phyloP scores from a whole-genome alignment of 1,139 yeast species.

The Geotrichum carabidarum region DNA sequence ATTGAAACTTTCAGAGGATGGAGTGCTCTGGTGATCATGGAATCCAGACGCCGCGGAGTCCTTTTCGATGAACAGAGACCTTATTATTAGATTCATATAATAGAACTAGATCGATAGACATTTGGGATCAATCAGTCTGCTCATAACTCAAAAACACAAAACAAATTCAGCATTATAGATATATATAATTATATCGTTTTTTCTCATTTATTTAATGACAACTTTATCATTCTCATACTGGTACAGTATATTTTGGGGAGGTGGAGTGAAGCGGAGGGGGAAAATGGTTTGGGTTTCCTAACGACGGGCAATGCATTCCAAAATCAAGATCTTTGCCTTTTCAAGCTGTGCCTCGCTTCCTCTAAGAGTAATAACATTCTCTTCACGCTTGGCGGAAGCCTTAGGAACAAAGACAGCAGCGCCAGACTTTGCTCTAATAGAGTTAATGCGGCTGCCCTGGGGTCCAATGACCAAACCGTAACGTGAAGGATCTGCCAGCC shows the following conservation, averaged over 20 bases:
- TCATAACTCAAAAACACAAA: background rate
- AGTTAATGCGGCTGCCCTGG: slow-evolving; percentile 63
- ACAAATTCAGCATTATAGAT: background rate
- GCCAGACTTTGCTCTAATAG: slow-evolving; percentile 55
- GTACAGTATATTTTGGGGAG: background rate
- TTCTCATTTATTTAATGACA: background rate
- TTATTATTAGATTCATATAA: background rate
- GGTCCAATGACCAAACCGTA: slow-evolving; percentile 70
- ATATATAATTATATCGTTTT: background rate
- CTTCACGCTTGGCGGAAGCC: slow-evolving; percentile 44
- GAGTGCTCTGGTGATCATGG: slow-evolving; percentile 18
- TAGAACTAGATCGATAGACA: background rate
- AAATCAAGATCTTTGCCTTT: slow-evolving; percentile 42
- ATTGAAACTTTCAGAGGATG: slow-evolving; percentile 16
- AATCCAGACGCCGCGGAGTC: slow-evolving; percentile 5
- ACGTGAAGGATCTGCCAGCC: slow-evolving; percentile 44
- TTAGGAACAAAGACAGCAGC: slow-evolving; percentile 64
- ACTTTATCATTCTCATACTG: too few species aligned
- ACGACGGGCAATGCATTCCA: slow-evolving; percentile 23
- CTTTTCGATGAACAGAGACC: background rate
- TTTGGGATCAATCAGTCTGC: background rate
- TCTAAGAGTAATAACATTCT: slow-evolving; percentile 32
- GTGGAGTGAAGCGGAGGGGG: background rate
- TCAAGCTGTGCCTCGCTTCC: slow-evolving; percentile 44
- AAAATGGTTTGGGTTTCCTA: background rate